Evolutionary conservation across 139 green algal species (phyloP), one percentile per base, ranked within the genome.

Genomic region (Eudorina sp.): DNA sequence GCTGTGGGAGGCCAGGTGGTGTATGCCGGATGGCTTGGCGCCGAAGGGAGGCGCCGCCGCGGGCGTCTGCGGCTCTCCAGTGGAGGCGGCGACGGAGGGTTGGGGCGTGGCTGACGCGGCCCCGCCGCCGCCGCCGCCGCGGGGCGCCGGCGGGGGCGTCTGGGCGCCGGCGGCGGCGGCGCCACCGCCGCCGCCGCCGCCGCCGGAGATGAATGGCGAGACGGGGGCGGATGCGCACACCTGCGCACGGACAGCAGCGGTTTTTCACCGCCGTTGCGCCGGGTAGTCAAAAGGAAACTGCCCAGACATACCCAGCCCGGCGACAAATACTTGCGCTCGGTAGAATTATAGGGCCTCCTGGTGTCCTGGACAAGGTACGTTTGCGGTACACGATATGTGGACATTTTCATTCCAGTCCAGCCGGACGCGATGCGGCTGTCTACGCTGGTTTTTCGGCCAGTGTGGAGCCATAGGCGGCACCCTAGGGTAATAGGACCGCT

Each of bases 221-320:
- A 86, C 60, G 19, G 80, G 80, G 18, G 80, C 60, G 11, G 80
- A 76, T 2, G 60, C 60, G 78, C 78, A 85, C 27, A 85, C 78
- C 78, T 85, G 55, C 75, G 66, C 48, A 55, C 3, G 62, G 62
- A 72, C 6, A 38, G 21, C 6, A n/a, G n/a, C n/a, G n/a, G n/a
- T n/a, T n/a, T n/a, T n/a, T n/a, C n/a, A n/a, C n/a, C n/a, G n/a
- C n/a, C n/a, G n/a, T n/a, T n/a, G n/a, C n/a, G n/a, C n/a, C n/a
- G n/a, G n/a, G n/a, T n/a, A n/a, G n/a, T n/a, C n/a, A n/a, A n/a
- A n/a, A n/a, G n/a, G n/a, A n/a, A n/a, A n/a, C n/a, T n/a, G n/a
- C n/a, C n/a, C n/a, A n/a, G n/a, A n/a, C n/a, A n/a, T n/a, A n/a
- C n/a, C n/a, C n/a, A n/a, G n/a, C n/a, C n/a, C n/a, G n/a, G n/a